Percentiles rank a stretch among this genome's conserved stretches.
Conservation (phyloP, 306 rosid genomes). For the Quercus aquifolioides region DNA sequence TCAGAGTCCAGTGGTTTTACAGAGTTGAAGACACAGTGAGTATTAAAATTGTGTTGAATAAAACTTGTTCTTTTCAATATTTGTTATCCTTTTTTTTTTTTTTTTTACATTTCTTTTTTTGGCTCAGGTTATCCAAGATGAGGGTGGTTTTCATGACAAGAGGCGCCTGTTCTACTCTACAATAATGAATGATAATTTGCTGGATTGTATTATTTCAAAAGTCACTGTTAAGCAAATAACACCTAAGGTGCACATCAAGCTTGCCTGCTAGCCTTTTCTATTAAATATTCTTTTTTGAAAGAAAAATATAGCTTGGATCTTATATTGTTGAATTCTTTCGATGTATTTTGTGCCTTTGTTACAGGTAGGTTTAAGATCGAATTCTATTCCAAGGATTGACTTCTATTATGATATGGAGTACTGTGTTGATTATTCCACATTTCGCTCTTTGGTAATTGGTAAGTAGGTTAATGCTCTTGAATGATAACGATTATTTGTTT, state of each 20-base stretch:
- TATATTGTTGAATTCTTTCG: neutral
- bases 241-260: constrained; percentile 59
- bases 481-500: constrained; percentile 2
- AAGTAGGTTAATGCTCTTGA: constrained; percentile 3
- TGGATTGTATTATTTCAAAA: constrained; percentile 78
- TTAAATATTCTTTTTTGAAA: neutral
- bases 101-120: constrained; percentile 14
- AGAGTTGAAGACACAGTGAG: constrained; percentile 90
- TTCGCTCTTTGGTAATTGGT: constrained; percentile 59
- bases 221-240: constrained; percentile 48
- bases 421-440: constrained; percentile 86
- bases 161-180: constrained; percentile 89
- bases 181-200: constrained; percentile 78
- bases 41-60: constrained; percentile 9
- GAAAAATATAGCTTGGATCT: neutral
- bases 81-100: constrained; percentile 17
- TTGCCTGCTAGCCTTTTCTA: constrained; percentile 15
- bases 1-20: constrained; percentile 95
- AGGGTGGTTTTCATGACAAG: constrained; percentile 76
- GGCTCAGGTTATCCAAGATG: constrained; percentile 64
- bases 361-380: constrained; percentile 61
- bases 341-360: constrained; percentile 12
- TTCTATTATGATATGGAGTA: constrained; percentile 93
- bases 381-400: constrained; percentile 46
- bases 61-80: constrained; percentile 8